Evolutionary conservation across 148 eudicot species (phyloP), one percentile per base, ranked within the genome.

Genomic region (Gaultheria prostrata): DNA sequence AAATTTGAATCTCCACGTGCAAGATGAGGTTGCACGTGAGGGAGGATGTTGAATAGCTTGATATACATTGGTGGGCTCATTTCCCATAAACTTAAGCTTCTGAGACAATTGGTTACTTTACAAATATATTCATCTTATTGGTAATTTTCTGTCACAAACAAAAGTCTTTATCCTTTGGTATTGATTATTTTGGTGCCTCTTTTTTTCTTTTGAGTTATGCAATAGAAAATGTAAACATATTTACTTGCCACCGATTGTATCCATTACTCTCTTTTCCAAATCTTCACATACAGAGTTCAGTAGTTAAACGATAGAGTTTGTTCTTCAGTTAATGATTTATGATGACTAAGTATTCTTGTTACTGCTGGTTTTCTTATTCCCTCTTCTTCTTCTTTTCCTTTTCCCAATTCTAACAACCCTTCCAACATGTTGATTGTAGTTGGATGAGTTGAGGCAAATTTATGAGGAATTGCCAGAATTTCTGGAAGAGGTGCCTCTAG

Each of bases 371-470:
- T 46, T 78, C 53, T 69, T 72, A 80, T 57, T 80, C 30, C 5
- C 3, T 73, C 28, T 61, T 78, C 39, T 51, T 30, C n/a, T 28
- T 77, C 1, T 15, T 48, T 70, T 21, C 76, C 61, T 39, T 83
- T 63, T 35, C 10, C 13, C 24, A 53, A 32, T 83, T 48, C 46
- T 88, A 21, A 89, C 49, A 61, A 71, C 54, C 26, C 71, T 57
- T 78, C 33, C 8, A 50, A 49, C 72, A 73, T 84, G 54, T 73
- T 82, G 67, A 78, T 76, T 84, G 78, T 84, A 97, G 98, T 89
- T 97, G 91, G 99, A 97, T 85, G 99, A 97, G 87, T 89, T 97
- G 93, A 90, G 98, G 89, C 97, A 93, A 87, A 92, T 97, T 87
- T 94, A 97, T 13, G 99, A 97, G 88, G 98, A 92, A 84, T 83